Evolutionary conservation across 2,329 filamentous ascomycete genomes (phyloP), one percentile per base, ranked within the genome.

Genomic region (Colletotrichum sp.): DNA sequence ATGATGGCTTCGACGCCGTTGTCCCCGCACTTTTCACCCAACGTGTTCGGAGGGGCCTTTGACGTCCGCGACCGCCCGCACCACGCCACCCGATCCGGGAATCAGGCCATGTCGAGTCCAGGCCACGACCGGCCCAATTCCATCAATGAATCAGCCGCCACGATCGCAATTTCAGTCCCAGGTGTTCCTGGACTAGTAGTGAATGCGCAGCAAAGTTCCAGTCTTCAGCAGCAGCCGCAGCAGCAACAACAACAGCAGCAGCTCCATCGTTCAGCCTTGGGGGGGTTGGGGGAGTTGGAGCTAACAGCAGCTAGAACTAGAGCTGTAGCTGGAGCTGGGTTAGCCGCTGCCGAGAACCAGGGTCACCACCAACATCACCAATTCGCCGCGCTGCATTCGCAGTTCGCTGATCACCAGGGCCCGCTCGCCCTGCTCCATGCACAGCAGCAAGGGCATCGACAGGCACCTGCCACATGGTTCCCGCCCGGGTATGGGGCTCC

Each of bases 1-100:
- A 68, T 75, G 55, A 75, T 77, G 68, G 72, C 75, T 24, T 71
- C 68, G 67, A 64, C 68, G 62, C 57, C 75, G 67, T 49, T 77
- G 34, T 68, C 75, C 62, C 72, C 75, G 72, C 71, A 75, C 62
- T 75, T 75, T 49, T 44, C 62, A 36, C 72, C 75, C 63, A 63
- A 57, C 24, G 28, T 60, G 26, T 69, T 75, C 71, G 75, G 71
- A 66, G 75, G 69, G 63, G 57, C 69, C 49, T 69, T 76, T 71
- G 64, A 64, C 59, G 52, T 60, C 64, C 32, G 49, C 74, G 70
- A 69, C 74, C 57, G 70, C 55, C 36, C 68, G 72, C 67, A 77
- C 52, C 72, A 77, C 75, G 72, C 75, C 75, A 77, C 63, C 60
- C 71, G 60, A 63, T 32, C 55, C 32, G 67, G 66, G 55, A 77